A percentile compares a stretch with the other conserved stretches of the same genome.
Conservation (phyloP, 1,284 basidiomycete species). For the Cystobasidium slooffiae region DNA sequence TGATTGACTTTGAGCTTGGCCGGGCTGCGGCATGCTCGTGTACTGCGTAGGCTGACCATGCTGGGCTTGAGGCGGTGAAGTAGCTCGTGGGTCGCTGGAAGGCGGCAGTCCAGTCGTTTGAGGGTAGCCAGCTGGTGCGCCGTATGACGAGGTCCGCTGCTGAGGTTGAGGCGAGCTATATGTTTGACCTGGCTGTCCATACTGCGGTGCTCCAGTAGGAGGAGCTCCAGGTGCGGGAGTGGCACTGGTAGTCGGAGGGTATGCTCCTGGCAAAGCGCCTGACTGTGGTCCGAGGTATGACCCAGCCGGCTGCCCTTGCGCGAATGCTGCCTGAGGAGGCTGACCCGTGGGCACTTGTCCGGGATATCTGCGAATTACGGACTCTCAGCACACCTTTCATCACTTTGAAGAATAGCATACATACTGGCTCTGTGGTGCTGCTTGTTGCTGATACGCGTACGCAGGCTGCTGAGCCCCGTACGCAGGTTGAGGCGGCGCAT, state of each 20-base stretch:
- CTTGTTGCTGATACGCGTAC: constrained; percentile 8
- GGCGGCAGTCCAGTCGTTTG: neutral
- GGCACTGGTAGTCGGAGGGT: neutral
- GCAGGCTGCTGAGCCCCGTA: constrained; percentile 6
- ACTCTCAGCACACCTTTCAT: neutral
- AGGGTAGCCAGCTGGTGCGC: neutral
- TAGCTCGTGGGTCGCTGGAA: neutral
- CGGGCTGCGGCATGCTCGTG: constrained; percentile 9
- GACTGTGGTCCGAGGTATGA: constrained; percentile 3
- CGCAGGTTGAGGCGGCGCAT: neutral
- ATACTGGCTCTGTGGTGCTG: constrained; percentile 20
- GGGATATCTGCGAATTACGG: constrained; percentile 3
- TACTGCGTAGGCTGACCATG: constrained; percentile 9
- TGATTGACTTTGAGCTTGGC: neutral
- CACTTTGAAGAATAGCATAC: neutral
- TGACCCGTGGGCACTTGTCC: constrained; percentile 2
- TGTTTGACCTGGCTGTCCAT: neutral
- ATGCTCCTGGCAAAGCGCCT: neutral
- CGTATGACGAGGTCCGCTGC: neutral
- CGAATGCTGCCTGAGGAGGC: neutral
- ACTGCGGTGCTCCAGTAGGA: neutral
- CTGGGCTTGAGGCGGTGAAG: constrained; percentile 24
- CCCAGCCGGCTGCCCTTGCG: constrained; percentile 5
- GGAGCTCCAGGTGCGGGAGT: constrained; percentile 1
- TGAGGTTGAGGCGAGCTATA: constrained; percentile 30